Evolutionary conservation across 1,284 basidiomycete genomes (phyloP), one percentile per base, ranked within the genome.

Genomic region (Fomitopsis schrenkii): DNA sequence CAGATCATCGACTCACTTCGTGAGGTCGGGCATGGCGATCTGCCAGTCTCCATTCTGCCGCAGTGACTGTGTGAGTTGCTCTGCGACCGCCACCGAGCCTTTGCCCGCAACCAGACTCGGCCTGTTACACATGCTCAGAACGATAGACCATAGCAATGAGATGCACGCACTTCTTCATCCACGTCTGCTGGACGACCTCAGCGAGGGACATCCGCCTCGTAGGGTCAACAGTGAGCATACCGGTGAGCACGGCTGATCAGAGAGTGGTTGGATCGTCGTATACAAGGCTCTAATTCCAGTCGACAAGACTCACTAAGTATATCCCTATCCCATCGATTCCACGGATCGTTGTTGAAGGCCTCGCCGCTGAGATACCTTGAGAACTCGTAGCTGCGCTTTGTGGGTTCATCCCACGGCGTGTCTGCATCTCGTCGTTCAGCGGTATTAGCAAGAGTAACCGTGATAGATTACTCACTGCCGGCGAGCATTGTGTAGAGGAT

Each of bases 331-430:
- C 98, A 84, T 17, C 86, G 79, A 62, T 81, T 85, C 97, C 97
- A 99, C 0, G 97, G 97, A 3, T 82, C 80, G 67, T 93, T 86
- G 8, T 83, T 72, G 66, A 94, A 88, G 58, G 97, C 85, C 58
- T 90, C 79, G 2, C 95, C 95, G 0, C 82, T 82, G 2, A 91
- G 71, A 74, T 93, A 99, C 7, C 86, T 84, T 30, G 76, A 72
- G 72, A 86, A 99, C 74, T 99, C 97, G 2, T 86, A 83, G 64
- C 91, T 94, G 22, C 82, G 80, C 0, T 75, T 71, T 0, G 95
- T 95, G 3, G 97, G 95, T 71, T 97, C 93, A 71, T 98, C 97
- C 97, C 97, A 99, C 1, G 97, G 97, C 0, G 97, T 98, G 72
- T 97, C 95, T 97, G 61, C 0, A 22, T 52, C 10, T 5, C 9